Base-by-base conservation (phyloP, 1,284 basidiomycete genomes). In the Ceratobasidium sp. region DNA sequence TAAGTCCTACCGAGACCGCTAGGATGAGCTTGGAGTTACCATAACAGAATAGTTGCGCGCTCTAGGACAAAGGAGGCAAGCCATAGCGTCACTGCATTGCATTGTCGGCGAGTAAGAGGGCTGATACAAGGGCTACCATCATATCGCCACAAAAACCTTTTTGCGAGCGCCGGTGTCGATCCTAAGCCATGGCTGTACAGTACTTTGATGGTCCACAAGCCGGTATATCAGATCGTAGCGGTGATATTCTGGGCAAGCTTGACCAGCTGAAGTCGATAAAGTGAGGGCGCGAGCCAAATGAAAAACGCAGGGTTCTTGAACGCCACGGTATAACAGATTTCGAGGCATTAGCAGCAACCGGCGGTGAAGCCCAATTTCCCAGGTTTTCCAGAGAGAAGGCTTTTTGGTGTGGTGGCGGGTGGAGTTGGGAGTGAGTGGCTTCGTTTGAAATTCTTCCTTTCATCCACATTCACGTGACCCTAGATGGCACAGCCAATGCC, bases 371-470 rank as follows among this genome's bases (percentile, higher is more conserved):
- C 10, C 23, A 10, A 23, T 41, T 64, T 23, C 6, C 18, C 20
- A 64, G 20, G 30, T 10, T 38, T 55, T 69, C 67, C 35, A 33
- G 48, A 69, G 27, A 52, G 67, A 69, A 68, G 20, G 20, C 50
- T 35, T n/a, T 44, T 30, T 69, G 52, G 35, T 35, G 16, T 69
- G 30, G 20, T 54, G 52, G 52, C 52, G 52, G 27, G 35, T 55
- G 52, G 55, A 38, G 60, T 66, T 48, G 27, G 27, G 50, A 52
- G n/a, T 16, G 52, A 60, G 69, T 20, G 38, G 35, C 54, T 44
- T 60, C 6, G 27, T 60, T 60, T 71, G 69, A 41, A 71, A 71
- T 46, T 33, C 41, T 54, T 68, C 48, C 48, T 57, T 71, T 71
- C 12, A 57, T 8, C 7, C 2, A n/a, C 3, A 8, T 12, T 30